These are phyloP conservation scores for Eutrema salsugineum DNA, from an alignment of 441 rosid genomes.

Conservation along the genomic window DNA sequence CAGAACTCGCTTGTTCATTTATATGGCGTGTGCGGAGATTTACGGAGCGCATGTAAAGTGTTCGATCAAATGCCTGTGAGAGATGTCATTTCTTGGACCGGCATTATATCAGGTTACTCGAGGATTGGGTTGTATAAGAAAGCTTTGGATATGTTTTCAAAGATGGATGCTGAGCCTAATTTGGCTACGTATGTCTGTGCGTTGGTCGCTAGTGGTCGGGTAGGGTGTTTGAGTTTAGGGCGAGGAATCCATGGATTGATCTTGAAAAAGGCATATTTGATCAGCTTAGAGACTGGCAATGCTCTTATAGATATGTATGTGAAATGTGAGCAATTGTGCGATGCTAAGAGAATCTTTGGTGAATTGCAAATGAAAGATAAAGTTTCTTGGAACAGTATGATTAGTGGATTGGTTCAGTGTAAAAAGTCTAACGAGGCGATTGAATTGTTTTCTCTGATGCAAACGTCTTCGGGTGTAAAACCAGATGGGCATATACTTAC, in stretches of 20 bases:
- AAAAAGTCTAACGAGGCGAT: slow-evolving; percentile 26
- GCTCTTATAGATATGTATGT: slow-evolving; percentile 39
- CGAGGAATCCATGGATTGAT: slow-evolving; percentile 31
- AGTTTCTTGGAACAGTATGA: slow-evolving; percentile 37
- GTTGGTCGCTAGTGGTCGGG: slow-evolving; percentile 37
- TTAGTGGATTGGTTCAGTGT: slow-evolving; percentile 35
- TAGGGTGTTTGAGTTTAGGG: slow-evolving; percentile 32
- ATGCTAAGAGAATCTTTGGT: slow-evolving; percentile 29
- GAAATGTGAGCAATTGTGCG: slow-evolving; percentile 32
- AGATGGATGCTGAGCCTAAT: slow-evolving; percentile 31
- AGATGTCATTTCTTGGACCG: slow-evolving; percentile 38
- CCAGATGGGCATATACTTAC: slow-evolving; percentile 39
- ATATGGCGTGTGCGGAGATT: slow-evolving; percentile 29
- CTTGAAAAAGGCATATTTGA: slow-evolving; percentile 16
- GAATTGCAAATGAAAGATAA: slow-evolving; percentile 27
- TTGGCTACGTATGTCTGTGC: slow-evolving; percentile 27
- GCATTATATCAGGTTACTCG: slow-evolving; percentile 26
- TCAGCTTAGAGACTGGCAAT: slow-evolving; percentile 29
- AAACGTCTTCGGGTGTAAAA: slow-evolving; percentile 12
- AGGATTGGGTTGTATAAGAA: slow-evolving; percentile 26
- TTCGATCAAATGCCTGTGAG: slow-evolving; percentile 35
- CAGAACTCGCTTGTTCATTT: slow-evolving; percentile 25
- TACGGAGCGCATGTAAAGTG: slow-evolving; percentile 17
- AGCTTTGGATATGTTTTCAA: slow-evolving; percentile 30
- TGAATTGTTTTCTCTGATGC: slow-evolving; percentile 32